Percentiles rank a stretch among this genome's conserved stretches.
phyloP scores from a whole-genome alignment of 805 yeast genomes.

The Deakozyma indianensis region DNA sequence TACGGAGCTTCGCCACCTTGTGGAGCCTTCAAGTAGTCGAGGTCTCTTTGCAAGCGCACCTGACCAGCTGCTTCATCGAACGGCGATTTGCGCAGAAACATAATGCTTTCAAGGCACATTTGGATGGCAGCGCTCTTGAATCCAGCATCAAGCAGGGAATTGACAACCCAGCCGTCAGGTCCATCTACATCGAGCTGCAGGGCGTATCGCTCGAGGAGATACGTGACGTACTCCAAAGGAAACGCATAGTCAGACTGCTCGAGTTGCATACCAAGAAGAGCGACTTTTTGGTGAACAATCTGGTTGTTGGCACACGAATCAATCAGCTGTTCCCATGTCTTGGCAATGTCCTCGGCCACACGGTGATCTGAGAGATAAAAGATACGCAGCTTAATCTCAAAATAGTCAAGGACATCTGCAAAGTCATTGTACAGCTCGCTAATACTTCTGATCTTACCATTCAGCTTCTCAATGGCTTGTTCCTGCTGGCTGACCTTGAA shows the following conservation, averaged over 20 bases:
- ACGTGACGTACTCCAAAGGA: conserved; percentile 59
- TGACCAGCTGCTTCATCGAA: conserved; percentile 15
- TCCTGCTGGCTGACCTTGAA: conserved; percentile 28
- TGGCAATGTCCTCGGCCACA: conserved; percentile 65
- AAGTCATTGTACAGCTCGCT: conserved; percentile 73
- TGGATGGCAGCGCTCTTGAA: conserved; percentile 16
- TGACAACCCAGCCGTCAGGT: conserved; percentile 27
- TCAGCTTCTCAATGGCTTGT: conserved; percentile 38
- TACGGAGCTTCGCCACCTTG: too few relatives aligned
- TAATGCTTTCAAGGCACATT: conserved; percentile 15
- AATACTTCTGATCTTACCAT: conserved; percentile 51
- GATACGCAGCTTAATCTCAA: conserved; percentile 63
- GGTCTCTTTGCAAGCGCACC: conserved; percentile 14
- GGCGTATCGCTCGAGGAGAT: conserved; percentile 45
- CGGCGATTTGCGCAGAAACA: conserved; percentile 19
- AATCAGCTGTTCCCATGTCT: conserved; percentile 67
- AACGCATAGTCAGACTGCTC: conserved; percentile 62
- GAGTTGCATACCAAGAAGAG: conserved; percentile 46
- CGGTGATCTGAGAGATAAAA: conserved; percentile 78
- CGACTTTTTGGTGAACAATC: conserved; percentile 21
- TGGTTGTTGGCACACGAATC: conserved; percentile 24
- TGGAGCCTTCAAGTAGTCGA: conserved; percentile 11
- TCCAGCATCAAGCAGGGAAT: conserved; percentile 23
- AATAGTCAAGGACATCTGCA: conserved; percentile 79
- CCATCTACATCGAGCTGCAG: conserved; percentile 27